Evolutionary conservation across 2,329 filamentous ascomycete genomes (phyloP), one percentile per base, ranked within the genome.

Genomic region (Epichloe hybrida): DNA sequence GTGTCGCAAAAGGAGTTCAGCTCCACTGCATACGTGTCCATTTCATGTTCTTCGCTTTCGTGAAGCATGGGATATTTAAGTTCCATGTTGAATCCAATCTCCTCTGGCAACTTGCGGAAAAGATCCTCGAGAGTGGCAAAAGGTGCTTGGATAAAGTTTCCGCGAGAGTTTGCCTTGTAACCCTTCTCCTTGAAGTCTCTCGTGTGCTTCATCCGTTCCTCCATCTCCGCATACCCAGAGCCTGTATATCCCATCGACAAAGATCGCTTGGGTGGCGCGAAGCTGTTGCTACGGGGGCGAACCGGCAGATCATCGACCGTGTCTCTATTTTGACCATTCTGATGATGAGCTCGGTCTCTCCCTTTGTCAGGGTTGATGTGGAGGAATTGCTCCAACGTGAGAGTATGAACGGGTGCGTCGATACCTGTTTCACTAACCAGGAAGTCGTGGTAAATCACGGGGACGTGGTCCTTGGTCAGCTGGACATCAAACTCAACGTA

Each of bases 61-160:
- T 91, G 85, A 41, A 98, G 79, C 90, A 97, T 97, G 5, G 93
- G 93, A 64, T 98, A 98, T 69, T 98, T 97, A 78, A 98, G 86
- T 72, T 98, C 93, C 58, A 98, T 95, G 68, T 98, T 97, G 76
- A 98, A 98, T 13, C 93, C 90, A 21, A 95, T 86, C 13, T 80
- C 75, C 55, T 85, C 78, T 0, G 89, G 88, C 0, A 98, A 72
- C 62, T 90, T 84, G 60, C 80, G 79, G 70, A 98, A 96, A 64
- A 97, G 82, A 55, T 96, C 88, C 66, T 96, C 89, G 4, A 98
- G 74, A 0, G 93, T 98, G 7, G 91, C 90, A 69, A 98, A 98
- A 0, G 91, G 89, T 0, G 87, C 88, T 65, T 97, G 91, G 60
- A 98, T 97, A 60, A 94, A 94, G 63, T 88, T 89, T 49, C 91